These are phyloP conservation scores for Tephrocybe sp. DNA, from an alignment of 768 basidiomycete genomes.

Conservation along the genomic window DNA sequence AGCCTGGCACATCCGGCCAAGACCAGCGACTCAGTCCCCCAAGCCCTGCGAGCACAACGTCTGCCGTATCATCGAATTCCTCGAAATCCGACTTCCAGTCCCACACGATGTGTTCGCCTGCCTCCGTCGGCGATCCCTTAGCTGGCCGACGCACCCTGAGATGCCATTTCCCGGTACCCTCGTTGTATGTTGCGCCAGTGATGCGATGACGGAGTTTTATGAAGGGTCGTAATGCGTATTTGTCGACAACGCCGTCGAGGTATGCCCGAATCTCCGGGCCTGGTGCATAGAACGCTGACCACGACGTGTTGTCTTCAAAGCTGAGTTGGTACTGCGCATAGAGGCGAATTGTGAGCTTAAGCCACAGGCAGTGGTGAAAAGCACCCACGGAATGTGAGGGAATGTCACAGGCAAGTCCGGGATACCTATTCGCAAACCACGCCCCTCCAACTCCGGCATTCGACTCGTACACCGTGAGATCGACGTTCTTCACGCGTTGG, in stretches of 20 bases:
- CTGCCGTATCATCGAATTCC: constrained; percentile 52
- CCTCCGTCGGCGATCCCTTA: constrained; percentile 11
- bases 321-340: constrained; percentile 58
- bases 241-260: constrained; percentile 52
- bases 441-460: constrained; percentile 60
- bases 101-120: constrained; percentile 15
- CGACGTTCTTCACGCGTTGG: constrained; percentile 52
- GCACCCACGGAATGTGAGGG: constrained; percentile 27
- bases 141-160: constrained; percentile 43
- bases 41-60: constrained; percentile 57
- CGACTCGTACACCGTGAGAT: constrained; percentile 60
- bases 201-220: constrained; percentile 59
- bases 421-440: constrained; percentile 59
- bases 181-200: constrained; percentile 49
- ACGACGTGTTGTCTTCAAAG: constrained; percentile 57
- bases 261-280: constrained; percentile 61
- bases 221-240: constrained; percentile 51
- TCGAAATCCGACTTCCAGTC: constrained; percentile 31
- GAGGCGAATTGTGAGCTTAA: not conserved
- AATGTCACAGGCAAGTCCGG: constrained; percentile 20
- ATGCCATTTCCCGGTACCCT: constrained; percentile 54
- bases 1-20: constrained; percentile 66
- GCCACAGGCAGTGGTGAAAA: not conserved
- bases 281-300: constrained; percentile 61
- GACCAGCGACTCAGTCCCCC: constrained; percentile 58